Percentiles rank a stretch among this genome's conserved stretches.
Evolutionary conservation across 768 basidiomycete species (phyloP).

Genomic region (Tricholoma furcatifolium): DNA sequence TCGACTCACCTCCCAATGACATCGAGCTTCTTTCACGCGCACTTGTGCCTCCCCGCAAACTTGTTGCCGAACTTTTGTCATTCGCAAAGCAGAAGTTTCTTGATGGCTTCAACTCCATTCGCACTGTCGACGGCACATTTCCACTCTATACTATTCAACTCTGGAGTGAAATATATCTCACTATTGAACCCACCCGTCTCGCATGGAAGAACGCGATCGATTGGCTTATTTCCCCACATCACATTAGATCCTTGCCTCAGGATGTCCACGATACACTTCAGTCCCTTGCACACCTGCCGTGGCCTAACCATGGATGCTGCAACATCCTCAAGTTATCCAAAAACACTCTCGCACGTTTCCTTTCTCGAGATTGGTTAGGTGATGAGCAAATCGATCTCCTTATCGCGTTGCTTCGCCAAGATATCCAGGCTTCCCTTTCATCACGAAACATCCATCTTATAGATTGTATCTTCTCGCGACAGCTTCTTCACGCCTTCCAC

Average conservation of each 20-base stretch:
- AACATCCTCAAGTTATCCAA: not conserved
- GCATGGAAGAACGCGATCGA: not conserved
- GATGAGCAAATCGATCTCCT: slow-evolving; percentile 16
- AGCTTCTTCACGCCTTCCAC: not conserved
- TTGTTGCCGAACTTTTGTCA: not conserved
- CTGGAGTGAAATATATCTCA: slow-evolving; percentile 2
- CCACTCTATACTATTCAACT: not conserved
- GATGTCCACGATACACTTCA: slow-evolving; percentile 3
- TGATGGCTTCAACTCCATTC: slow-evolving; percentile 3
- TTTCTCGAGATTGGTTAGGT: slow-evolving; percentile 15
- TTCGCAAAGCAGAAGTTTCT: not conserved
- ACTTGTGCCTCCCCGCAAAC: not conserved
- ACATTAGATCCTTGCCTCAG: not conserved
- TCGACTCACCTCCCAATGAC: not conserved
- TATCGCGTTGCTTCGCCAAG: slow-evolving; percentile 6
- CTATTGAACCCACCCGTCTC: not conserved
- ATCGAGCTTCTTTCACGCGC: not conserved
- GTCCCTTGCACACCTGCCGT: not conserved
- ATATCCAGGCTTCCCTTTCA: not conserved
- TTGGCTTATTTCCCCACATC: not conserved
- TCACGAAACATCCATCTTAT: slow-evolving; percentile 4
- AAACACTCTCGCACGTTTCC: slow-evolving; percentile 8
- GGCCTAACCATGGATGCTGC: not conserved
- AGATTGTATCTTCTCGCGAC: slow-evolving; percentile 4
- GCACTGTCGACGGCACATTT: not conserved